Conservation (phyloP, 371 early-diverging fungal genomes). For the Saksenaea vasiformis region DNA sequence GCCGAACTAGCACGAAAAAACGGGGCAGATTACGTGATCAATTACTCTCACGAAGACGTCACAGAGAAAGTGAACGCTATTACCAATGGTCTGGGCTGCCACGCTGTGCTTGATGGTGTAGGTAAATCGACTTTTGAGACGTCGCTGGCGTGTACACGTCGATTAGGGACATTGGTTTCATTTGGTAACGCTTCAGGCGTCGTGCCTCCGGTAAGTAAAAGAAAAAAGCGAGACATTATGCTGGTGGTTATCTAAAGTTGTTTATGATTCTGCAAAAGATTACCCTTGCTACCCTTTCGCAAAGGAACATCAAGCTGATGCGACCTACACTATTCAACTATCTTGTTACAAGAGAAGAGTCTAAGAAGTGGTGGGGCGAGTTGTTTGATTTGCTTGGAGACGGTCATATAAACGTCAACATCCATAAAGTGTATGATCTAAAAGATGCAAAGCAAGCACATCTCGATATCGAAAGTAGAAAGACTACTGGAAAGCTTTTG, state of each 20-base stretch:
- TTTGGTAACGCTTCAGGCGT: constrained; percentile 94
- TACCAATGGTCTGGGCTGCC: constrained; percentile 77
- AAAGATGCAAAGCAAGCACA: constrained; percentile 81
- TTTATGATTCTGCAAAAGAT: constrained; percentile 26
- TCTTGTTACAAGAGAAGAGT: constrained; percentile 72
- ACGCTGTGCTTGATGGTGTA: constrained; percentile 91
- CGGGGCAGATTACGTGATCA: constrained; percentile 81
- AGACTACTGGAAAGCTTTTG: constrained; percentile 77
- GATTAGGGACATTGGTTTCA: constrained; percentile 82
- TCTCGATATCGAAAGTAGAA: constrained; percentile 74
- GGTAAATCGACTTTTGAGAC: constrained; percentile 87
- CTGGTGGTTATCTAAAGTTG: neutral
- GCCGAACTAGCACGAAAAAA: constrained; percentile 68
- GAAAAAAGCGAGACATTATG: neutral
- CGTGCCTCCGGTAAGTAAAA: constrained; percentile 64
- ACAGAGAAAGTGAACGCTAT: constrained; percentile 73
- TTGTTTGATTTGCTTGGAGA: constrained; percentile 59
- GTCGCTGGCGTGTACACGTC: constrained; percentile 69
- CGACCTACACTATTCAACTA: constrained; percentile 78
- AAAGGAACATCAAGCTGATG: constrained; percentile 77
- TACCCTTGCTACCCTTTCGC: constrained; percentile 63
- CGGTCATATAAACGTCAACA: constrained; percentile 60
- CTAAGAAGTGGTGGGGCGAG: constrained; percentile 57
- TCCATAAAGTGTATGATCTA: constrained; percentile 78
- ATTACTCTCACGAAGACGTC: constrained; percentile 70